Base-by-base conservation (phyloP, 1,284 basidiomycete species). In the Apiotrichum domesticum region DNA sequence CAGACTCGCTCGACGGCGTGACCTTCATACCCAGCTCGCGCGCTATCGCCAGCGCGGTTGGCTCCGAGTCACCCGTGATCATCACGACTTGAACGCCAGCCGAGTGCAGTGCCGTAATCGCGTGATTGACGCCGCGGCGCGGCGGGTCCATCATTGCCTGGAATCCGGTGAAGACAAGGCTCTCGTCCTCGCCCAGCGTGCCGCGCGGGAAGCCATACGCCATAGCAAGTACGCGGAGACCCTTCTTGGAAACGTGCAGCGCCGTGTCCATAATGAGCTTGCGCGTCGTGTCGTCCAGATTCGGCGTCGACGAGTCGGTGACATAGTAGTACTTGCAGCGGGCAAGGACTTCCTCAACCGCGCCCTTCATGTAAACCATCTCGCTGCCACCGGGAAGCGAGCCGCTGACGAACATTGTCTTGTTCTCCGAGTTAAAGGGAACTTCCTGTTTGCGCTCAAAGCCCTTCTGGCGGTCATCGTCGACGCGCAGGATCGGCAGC, bases 61-160 rank as follows among this genome's bases (percentile, higher is more conserved):
- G 87, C 80, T 96, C 95, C 80, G 97, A 97, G 78, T 99, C 96
- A 42, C 96, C 96, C 1, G 96, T 99, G 73, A 98, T 97, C 67
- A 96, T 94, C 63, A 98, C 87, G 44, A 97, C 92, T 45, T 93
- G 84, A 66, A 99, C 97, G 32, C 96, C 96, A 3, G 96, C 96
- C 33, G 87, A 86, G 64, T 82, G 85, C 79, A 94, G 98, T 71
- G 90, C 90, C 42, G 86, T 87, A 43, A 99, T 86, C 13, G 96
- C 95, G 41, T 77, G 80, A 46, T 83, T 83, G 33, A 94, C 95
- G 77, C 98, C 96, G 11, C 94, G 94, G 33, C 96, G 87, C 13
- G 96, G 96, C 13, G 95, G 96, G 72, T 99, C 96, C 39, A 95
- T 83, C 95, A 98, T 98, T 56, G 92, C 96, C 52, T 96, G 91